Percentiles rank a stretch among this genome's conserved stretches.
phyloP scores from a whole-genome alignment of 2,329 filamentous ascomycete species.

The Penicillium freii region DNA sequence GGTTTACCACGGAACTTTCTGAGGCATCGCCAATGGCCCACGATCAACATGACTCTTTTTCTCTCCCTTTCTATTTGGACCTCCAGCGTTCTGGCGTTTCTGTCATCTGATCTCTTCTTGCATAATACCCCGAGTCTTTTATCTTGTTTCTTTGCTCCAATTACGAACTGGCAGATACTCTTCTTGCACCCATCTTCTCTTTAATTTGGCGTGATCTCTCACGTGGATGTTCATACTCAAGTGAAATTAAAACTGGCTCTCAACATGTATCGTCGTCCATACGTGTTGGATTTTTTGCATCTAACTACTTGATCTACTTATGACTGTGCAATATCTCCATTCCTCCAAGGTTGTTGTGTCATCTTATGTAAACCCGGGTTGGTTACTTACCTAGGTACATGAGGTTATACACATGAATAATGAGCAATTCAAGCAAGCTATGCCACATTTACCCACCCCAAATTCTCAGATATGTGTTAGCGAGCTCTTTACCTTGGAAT shows the following conservation, averaged over 20 bases:
- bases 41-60: not conserved
- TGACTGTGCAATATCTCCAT: not conserved
- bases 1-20: not conserved
- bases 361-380: not conserved
- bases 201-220: not conserved
- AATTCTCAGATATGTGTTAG: not conserved
- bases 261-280: not conserved
- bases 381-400: not conserved
- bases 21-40: no score
- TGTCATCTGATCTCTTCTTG: conserved; percentile 15
- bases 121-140: conserved; percentile 30
- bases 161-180: not conserved
- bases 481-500: not conserved
- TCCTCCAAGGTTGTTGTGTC: not conserved
- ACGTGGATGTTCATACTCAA: not conserved
- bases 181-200: not conserved
- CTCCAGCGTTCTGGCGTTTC: conserved; percentile 22
- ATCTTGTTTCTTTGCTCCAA: not conserved
- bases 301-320: not conserved
- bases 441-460: not conserved
- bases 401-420: not conserved
- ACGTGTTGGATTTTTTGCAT: not conserved
- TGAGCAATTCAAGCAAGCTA: not conserved
- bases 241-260: not conserved
- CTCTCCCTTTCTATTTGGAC: not conserved